Conservation (phyloP, 108 stramenopile genomes). For the Schizochytrium sp. region DNA sequence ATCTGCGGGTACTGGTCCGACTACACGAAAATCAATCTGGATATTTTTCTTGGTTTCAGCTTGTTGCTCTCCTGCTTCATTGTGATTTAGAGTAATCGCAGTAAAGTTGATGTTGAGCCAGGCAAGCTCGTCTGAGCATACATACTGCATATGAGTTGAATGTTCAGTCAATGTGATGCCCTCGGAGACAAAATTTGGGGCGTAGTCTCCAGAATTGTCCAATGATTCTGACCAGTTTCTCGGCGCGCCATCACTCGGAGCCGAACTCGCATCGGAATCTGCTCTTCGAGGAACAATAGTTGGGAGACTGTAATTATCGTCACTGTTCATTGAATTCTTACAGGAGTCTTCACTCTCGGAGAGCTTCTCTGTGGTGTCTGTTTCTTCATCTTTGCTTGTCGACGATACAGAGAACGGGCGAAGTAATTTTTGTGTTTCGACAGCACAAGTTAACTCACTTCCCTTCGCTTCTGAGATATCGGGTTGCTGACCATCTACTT, state of each 20-base stretch:
- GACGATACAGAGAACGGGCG: too few relatives aligned
- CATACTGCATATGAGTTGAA: not conserved
- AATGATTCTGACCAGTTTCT: not conserved
- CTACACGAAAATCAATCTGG: not conserved
- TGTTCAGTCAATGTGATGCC: not conserved
- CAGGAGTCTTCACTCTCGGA: not conserved
- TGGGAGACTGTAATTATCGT: not conserved
- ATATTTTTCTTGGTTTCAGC: not conserved
- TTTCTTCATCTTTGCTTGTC: too few relatives aligned
- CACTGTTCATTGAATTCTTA: not conserved
- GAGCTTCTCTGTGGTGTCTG: too few relatives aligned
- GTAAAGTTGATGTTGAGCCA: conserved; percentile 43
- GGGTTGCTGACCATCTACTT: too few relatives aligned
- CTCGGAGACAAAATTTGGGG: not conserved
- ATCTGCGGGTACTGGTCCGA: conserved; percentile 15
- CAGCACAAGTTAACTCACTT: too few relatives aligned
- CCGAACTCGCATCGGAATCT: not conserved
- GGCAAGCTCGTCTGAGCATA: conserved; percentile 1
- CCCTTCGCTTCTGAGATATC: too few relatives aligned
- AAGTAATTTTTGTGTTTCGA: too few relatives aligned
- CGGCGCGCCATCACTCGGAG: not conserved
- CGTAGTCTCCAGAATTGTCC: not conserved
- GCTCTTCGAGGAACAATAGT: not conserved
- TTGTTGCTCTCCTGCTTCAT: not conserved
- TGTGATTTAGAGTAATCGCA: not conserved